These are phyloP conservation scores for Botrytis hyacinthi DNA, from an alignment of 2,329 filamentous ascomycete genomes.

Conservation along the genomic window DNA sequence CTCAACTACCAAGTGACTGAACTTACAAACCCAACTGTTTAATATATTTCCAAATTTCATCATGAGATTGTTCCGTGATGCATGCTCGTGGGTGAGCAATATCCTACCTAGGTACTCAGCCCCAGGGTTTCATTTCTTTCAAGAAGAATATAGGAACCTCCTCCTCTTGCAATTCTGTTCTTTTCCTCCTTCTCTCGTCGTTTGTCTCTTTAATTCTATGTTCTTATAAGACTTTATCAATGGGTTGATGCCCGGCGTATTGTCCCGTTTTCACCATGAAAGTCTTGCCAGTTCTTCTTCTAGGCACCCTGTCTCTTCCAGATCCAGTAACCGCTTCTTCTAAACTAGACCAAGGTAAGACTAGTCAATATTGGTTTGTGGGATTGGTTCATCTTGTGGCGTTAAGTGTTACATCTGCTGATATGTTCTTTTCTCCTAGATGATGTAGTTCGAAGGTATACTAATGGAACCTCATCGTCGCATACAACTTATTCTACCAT, in stretches of 20 bases:
- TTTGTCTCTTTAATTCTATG: conserved; percentile 15
- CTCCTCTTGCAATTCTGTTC: conserved; percentile 10
- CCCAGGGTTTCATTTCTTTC: conserved; percentile 12
- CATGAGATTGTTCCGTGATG: conserved; percentile 18
- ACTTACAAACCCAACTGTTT: conserved; percentile 12
- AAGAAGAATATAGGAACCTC: conserved; percentile 19
- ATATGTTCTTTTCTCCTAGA: not conserved
- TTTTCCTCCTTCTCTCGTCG: conserved; percentile 16
- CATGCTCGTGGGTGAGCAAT: conserved; percentile 14
- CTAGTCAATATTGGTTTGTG: conserved; percentile 6
- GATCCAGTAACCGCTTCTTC: conserved; percentile 23
- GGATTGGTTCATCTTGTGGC: conserved; percentile 16
- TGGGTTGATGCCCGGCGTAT: conserved; percentile 16
- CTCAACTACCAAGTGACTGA: conserved; percentile 10
- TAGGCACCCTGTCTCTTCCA: conserved; percentile 27
- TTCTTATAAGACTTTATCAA: conserved; percentile 3
- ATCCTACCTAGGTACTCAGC: conserved; percentile 4
- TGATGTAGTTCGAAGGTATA: conserved; percentile 13
- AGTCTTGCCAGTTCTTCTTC: conserved; percentile 21
- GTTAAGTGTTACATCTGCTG: conserved; percentile 17
- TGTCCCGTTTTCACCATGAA: conserved; percentile 28
- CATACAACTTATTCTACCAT: conserved; percentile 13
- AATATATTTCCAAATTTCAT: not conserved
- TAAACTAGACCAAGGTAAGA: conserved; percentile 18
- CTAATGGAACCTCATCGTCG: conserved; percentile 13